Conservation (phyloP, 2,329 filamentous ascomycete genomes). For the Penicillium sp. region DNA sequence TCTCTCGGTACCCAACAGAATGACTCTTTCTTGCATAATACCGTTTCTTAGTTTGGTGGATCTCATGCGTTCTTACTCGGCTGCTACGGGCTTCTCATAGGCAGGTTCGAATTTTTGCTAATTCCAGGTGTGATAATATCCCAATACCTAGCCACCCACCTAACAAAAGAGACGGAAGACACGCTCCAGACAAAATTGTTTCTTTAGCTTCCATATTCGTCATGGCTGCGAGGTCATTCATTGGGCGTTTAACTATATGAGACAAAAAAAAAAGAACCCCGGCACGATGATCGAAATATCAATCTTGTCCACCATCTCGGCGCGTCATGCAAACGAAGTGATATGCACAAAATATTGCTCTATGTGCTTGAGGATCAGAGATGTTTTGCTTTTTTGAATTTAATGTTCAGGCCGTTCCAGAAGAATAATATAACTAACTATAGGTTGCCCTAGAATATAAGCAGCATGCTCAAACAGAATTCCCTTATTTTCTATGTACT, state of each 20-base stretch:
- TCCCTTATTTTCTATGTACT: no score
- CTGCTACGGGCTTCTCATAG: no score
- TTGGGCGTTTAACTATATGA: background rate
- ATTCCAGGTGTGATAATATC: no score
- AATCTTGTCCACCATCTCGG: background rate
- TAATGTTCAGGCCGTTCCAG: background rate
- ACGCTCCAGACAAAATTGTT: no score
- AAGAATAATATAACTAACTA: background rate
- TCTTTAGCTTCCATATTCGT: background rate
- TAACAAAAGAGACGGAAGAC: no score
- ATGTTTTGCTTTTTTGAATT: background rate
- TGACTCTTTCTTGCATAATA: background rate
- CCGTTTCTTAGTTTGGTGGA: background rate
- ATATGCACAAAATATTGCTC: background rate
- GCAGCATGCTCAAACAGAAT: background rate
- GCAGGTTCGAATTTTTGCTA: no score
- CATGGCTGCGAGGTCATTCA: background rate
- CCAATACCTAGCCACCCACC: no score
- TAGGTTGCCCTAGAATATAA: background rate
- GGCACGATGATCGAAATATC: background rate
- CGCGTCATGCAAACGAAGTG: background rate
- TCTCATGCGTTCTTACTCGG: no score
- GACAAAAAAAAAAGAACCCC: background rate
- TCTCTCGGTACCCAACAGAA: background rate
- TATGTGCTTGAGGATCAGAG: no score